Evolutionary conservation across 83 land plant species (phyloP), one percentile per base, ranked within the genome.

Genomic region (Diphasiastrum complanatum): DNA sequence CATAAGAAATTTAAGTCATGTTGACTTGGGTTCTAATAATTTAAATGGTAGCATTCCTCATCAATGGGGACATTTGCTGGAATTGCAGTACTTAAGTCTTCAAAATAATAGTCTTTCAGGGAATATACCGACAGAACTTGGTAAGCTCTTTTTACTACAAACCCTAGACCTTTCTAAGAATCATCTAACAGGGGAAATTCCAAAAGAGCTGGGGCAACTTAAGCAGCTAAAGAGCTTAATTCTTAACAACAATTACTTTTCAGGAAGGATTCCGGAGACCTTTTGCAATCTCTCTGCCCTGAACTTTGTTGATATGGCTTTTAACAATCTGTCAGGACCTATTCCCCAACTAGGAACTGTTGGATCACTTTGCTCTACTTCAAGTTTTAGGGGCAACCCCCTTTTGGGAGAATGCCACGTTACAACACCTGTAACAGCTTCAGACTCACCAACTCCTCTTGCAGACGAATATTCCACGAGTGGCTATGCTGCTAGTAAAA

Each of bases 321-420:
- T 55, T 35, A 55, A 55, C 35, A 55, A 55, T 35, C 19, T 55
- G 38, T 55, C 59, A 16, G 59, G 59, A 31, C 6, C 30, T 30
- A 35, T 55, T 55, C 59, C 59, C 26, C 36, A 45, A 20, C 36
- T 60, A 20, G 72, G 72, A 33, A 69, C 47, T 33, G 60, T 51
- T 51, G 68, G 32, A 12, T 53, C 47, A 0, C 16, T 69, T 11
- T 69, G 72, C 56, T 41, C 47, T 32, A 69, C 29, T 28, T 19
- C 45, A 31, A 50, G 45, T 32, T 65, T 69, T 33, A 43, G 47
- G 66, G 72, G 72, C 11, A 69, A 69, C 38, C 66, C 56, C 2
- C 32, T 41, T 18, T 52, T 69, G 41, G 51, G 22, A 35, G 31
- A 36, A 4, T 69, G 72, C 29, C 22, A 53, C 23, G 66, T 50